Evolutionary conservation across 75 land plant genomes (phyloP), one percentile per base, ranked within the genome.

Genomic region (Isoetes taiwanensis): DNA sequence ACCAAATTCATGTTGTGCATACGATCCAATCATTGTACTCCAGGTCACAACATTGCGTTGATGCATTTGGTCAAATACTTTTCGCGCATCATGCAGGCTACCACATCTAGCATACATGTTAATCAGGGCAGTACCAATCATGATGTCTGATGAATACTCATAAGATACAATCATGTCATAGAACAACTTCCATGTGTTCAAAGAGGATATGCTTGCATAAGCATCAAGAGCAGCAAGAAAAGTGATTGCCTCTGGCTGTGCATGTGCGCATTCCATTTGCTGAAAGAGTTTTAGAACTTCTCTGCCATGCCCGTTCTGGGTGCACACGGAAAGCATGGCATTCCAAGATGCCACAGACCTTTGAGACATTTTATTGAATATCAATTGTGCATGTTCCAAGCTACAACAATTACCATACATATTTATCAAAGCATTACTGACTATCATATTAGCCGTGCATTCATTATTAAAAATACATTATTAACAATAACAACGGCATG

Each of bases 31-130:
- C 70, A 83, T 68, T 24, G 71, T 66, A 52, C 69, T 83, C 87
- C 84, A 83, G 10, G 78, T 74, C 4, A 64, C 78, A 1, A 80
- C 30, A 33, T 69, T 72, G 39, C 64, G 73, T 35, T 72, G 37
- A 1, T 27, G 25, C 24, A 68, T 65, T 52, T 24, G 61, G 12
- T 64, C 64, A 43, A 80, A 83, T 38, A 76, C 63, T 21, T 29
- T 12, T 6, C 17, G 25, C 3, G 80, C 78, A 52, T 6, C 26
- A 10, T 59, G 56, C 1, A 80, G 17, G 24, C 59, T 43, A 1
- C 76, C 72, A 2, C 73, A 77, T 43, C 74, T 83, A n/a, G 59
- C 42, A 33, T 83, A 83, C 81, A 79, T 83, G 57, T 80, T 77
- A 17, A 83, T 48, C 1, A 83, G 78, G 1, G 68, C 72, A 21